These are phyloP conservation scores for Coccomyxa sp. DNA, from an alignment of 139 green algal genomes.

Conservation along the genomic window DNA sequence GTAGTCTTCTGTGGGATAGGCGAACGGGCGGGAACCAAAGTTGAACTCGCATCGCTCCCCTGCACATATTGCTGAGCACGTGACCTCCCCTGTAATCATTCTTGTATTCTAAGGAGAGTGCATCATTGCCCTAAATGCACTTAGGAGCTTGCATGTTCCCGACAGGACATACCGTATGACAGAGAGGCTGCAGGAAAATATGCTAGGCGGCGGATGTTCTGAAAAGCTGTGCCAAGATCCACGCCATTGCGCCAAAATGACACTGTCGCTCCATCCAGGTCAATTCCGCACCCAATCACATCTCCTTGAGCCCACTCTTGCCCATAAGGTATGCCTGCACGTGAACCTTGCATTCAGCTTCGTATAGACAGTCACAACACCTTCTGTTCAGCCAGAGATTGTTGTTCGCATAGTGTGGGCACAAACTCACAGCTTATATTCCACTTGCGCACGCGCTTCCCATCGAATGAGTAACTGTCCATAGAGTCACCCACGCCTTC, in stretches of 20 bases:
- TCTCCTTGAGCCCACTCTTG: conserved; percentile 72
- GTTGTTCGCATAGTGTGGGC: background rate
- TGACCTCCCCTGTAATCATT: too few species aligned
- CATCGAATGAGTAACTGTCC: conserved; percentile 70
- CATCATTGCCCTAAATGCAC: too few species aligned
- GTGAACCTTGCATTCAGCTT: background rate
- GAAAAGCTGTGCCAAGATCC: conserved; percentile 75
- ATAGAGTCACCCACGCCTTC: conserved; percentile 87
- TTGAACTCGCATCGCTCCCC: conserved; percentile 74
- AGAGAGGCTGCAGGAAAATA: background rate
- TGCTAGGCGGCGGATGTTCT: background rate
- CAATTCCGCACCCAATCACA: conserved; percentile 81
- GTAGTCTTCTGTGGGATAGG: conserved; percentile 68
- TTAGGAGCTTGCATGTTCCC: too few species aligned
- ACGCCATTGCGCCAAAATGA: conserved; percentile 81
- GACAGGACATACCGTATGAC: background rate
- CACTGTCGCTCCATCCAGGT: conserved; percentile 76
- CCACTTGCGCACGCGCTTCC: conserved; percentile 84
- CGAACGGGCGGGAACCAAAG: conserved; percentile 72
- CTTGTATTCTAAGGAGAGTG: too few species aligned
- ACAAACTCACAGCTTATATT: conserved; percentile 50
- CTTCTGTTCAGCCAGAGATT: background rate
- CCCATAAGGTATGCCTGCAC: conserved; percentile 24
- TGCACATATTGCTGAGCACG: background rate
- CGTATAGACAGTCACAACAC: background rate